Evolutionary conservation across 495 filamentous ascomycete species (phyloP).

Genomic region (Penicillium fimorum): DNA sequence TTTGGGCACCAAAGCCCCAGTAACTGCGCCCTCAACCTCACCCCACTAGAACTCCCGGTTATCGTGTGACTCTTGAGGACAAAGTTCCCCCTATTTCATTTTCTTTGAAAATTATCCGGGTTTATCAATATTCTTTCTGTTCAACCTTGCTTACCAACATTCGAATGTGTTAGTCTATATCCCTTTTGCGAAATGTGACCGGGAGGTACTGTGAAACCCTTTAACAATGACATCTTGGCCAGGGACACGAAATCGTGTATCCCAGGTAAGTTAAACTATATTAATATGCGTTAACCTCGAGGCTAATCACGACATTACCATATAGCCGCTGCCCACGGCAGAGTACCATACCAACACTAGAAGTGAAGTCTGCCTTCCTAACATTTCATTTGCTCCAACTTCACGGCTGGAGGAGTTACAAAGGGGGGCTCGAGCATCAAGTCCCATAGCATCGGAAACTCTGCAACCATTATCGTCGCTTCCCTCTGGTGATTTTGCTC

Average conservation of each 20-base stretch:
- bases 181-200: constrained; percentile 6
- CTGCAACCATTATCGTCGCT: constrained; percentile 1
- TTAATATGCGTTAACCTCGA: not conserved
- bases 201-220: not conserved
- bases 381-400: not conserved
- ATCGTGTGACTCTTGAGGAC: not conserved
- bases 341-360: constrained; percentile 2
- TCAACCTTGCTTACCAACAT: constrained; percentile 5
- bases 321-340: constrained; percentile 7
- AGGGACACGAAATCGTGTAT: not conserved
- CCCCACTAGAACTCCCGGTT: not conserved
- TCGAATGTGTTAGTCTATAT: not conserved
- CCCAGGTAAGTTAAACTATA: constrained; percentile 5
- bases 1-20: not conserved
- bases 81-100: not conserved
- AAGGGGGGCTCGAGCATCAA: not conserved
- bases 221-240: constrained; percentile 19
- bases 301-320: not conserved
- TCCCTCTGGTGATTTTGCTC: not conserved
- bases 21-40: not conserved
- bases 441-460: constrained; percentile 5
- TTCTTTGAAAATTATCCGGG: not conserved
- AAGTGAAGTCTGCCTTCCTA: constrained; percentile 9
- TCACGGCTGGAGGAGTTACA: not conserved
- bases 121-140: not conserved